These are phyloP conservation scores for Leishmania aethiopica DNA, from an alignment of 208 protist species.

Conservation along the genomic window DNA sequence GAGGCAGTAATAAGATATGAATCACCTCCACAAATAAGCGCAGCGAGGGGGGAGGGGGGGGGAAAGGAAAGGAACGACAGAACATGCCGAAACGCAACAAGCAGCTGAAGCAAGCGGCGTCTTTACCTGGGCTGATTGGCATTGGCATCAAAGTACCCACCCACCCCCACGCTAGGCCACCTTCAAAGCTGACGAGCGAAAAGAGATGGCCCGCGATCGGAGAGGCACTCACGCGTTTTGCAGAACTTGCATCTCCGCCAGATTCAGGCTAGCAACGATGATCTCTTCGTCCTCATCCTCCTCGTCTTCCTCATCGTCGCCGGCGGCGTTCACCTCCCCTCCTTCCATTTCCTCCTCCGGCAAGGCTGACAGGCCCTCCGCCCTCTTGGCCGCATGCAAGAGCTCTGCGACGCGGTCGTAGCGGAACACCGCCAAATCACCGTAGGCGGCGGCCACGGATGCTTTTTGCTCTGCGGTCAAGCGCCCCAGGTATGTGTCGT, in stretches of 20 bases:
- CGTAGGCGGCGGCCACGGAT: slow-evolving; percentile 50
- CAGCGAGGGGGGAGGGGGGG: not conserved
- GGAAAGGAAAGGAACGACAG: not conserved
- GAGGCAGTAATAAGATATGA: not conserved
- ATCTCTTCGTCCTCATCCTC: slow-evolving; percentile 47
- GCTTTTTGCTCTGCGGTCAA: slow-evolving; percentile 60
- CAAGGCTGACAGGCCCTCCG: slow-evolving; percentile 3
- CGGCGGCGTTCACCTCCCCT: slow-evolving; percentile 4
- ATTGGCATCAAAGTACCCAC: not conserved
- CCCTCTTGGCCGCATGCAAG: slow-evolving; percentile 28
- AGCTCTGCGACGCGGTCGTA: slow-evolving; percentile 25
- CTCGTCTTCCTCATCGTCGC: slow-evolving; percentile 31
- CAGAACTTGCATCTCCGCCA: slow-evolving; percentile 5
- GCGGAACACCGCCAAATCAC: slow-evolving; percentile 75
- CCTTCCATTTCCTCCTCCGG: not conserved
- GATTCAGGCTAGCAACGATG: slow-evolving; percentile 40
- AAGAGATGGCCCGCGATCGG: not conserved
- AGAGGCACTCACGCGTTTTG: not conserved
- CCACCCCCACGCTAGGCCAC: not conserved
- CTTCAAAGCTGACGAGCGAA: not conserved
- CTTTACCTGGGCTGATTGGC: not conserved
- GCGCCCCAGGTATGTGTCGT: slow-evolving; percentile 38
- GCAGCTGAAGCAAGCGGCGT: not conserved
- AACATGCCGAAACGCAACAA: not conserved
- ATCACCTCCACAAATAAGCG: not conserved